A percentile compares a stretch with the other conserved stretches of the same genome.
These are phyloP conservation scores for Trichosporon sp. DNA, from an alignment of 1,284 basidiomycete species.

Conservation along the genomic window DNA sequence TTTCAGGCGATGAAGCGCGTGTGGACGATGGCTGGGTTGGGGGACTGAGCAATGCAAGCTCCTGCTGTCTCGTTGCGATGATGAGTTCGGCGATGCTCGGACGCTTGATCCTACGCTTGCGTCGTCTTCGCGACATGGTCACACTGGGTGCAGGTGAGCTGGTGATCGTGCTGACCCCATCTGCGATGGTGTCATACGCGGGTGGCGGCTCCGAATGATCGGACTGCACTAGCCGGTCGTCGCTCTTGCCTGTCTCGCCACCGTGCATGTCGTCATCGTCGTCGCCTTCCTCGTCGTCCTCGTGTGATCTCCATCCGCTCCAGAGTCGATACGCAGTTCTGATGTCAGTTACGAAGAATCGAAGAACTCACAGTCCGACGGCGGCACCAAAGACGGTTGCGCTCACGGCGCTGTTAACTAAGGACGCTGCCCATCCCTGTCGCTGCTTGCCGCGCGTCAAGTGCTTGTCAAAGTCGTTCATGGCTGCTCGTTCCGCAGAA, in stretches of 20 bases:
- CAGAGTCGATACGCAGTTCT: constrained; percentile 41
- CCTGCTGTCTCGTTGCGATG: neutral
- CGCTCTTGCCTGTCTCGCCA: constrained; percentile 9
- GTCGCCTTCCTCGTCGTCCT: constrained; percentile 5
- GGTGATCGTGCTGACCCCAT: neutral
- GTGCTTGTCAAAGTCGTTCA: constrained; percentile 14
- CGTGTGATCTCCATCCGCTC: constrained; percentile 24
- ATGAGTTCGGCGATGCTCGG: constrained; percentile 28
- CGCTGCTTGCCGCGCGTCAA: constrained; percentile 5
- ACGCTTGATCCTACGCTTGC: constrained; percentile 21
- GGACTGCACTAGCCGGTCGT: neutral
- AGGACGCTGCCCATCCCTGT: constrained; percentile 36
- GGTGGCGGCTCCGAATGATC: constrained; percentile 11
- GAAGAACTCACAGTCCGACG: constrained; percentile 41
- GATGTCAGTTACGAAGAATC: constrained; percentile 11
- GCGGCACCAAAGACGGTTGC: constrained; percentile 44
- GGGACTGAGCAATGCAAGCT: neutral
- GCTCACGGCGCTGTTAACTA: constrained; percentile 36
- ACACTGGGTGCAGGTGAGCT: constrained; percentile 2
- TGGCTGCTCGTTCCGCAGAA: neutral
- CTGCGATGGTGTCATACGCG: constrained; percentile 13
- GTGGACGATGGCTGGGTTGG: neutral
- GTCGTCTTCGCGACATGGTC: neutral
- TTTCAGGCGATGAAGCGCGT: constrained; percentile 1
- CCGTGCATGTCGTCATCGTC: constrained; percentile 10